A percentile compares a stretch with the other conserved stretches of the same genome.
Conservation (phyloP, 2,329 filamentous ascomycete genomes). For the Aureobasidium sp. region DNA sequence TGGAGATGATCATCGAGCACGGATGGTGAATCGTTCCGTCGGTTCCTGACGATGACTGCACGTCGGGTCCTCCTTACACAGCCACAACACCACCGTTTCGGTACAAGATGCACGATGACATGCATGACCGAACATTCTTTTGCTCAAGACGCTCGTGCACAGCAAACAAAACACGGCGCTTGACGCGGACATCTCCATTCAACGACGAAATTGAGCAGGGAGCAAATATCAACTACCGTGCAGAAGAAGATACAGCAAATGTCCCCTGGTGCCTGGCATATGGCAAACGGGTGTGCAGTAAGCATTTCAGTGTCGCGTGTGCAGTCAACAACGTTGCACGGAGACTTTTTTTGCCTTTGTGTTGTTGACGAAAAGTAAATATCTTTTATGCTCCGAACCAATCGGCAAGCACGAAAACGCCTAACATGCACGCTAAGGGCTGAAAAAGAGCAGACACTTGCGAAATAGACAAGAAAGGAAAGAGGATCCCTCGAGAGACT, state of each 20-base stretch:
- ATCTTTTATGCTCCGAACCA: not conserved
- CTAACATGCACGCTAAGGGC: not conserved
- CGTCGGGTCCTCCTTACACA: not conserved
- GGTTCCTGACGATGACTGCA: slow-evolving; percentile 1
- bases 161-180: not conserved
- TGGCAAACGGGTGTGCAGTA: not conserved
- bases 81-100: not conserved
- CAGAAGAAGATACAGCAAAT: not conserved
- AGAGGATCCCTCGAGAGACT: not conserved
- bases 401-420: not conserved
- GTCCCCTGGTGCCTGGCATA: not conserved
- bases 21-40: not conserved
- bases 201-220: not conserved
- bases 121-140: not conserved
- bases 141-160: not conserved
- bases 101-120: slow-evolving; percentile 2
- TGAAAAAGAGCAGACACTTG: not conserved
- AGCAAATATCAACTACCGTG: not conserved
- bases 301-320: no score
- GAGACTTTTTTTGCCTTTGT: not conserved
- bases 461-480: not conserved
- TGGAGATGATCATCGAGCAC: not conserved
- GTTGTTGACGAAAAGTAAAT: not conserved
- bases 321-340: not conserved
- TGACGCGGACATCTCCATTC: not conserved